Evolutionary conservation across 306 rosid species (phyloP).

Genomic region (Lathyrus tuberosus): DNA sequence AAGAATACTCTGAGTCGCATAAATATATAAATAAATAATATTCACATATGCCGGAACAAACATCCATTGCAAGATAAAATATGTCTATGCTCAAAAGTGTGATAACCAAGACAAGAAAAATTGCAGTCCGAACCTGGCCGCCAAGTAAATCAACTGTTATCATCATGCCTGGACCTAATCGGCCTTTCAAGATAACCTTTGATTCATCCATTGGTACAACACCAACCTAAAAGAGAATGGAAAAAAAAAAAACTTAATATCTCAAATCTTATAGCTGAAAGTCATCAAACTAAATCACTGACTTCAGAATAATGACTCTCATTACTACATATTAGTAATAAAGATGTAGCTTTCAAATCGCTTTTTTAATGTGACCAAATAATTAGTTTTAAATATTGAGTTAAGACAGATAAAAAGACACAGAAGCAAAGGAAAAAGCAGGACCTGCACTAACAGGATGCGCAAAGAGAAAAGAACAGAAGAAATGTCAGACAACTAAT

Average conservation of each 20-base stretch:
- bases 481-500: constrained; percentile 21
- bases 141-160: constrained; percentile 82
- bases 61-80: constrained; percentile 23
- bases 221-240: constrained; percentile 71
- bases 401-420: constrained; percentile 6
- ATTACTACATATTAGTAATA: constrained; percentile 2
- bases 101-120: constrained; percentile 31
- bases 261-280: constrained; percentile 27
- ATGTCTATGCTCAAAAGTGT: constrained; percentile 3
- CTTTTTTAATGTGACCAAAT: constrained; percentile 4
- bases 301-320: constrained; percentile 13
- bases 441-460: constrained; percentile 24
- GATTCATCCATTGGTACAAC: constrained; percentile 95
- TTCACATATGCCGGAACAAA: constrained; percentile 28
- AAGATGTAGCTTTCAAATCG: constrained; percentile 13
- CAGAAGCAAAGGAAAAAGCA: constrained; percentile 33
- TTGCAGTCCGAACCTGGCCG: constrained; percentile 74
- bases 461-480: constrained; percentile 25
- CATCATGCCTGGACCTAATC: constrained; percentile 99
- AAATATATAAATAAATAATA: constrained; percentile 37
- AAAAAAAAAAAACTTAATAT: constrained; percentile 30
- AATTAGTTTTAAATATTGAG: neutral
- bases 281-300: constrained; percentile 31
- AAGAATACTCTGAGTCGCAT: constrained; percentile 16
- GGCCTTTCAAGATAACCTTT: constrained; percentile 92